phyloP scores from a whole-genome alignment of 768 basidiomycete species.

The Baorangia bicolor region DNA sequence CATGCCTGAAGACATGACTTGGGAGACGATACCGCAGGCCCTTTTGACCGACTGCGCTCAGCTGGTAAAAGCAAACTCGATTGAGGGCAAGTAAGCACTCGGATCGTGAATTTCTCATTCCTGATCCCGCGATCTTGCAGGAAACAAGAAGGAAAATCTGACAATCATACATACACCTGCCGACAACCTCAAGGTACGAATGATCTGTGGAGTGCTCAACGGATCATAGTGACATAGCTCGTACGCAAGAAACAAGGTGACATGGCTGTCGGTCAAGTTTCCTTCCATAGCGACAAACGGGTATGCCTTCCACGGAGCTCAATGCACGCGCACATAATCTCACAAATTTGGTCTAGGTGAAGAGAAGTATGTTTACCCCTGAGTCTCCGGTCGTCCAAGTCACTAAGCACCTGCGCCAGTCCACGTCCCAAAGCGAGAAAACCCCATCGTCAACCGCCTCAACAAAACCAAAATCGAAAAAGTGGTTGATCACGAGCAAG shows the following conservation, averaged over 20 bases:
- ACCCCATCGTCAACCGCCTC: constrained; percentile 85
- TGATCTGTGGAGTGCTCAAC: background rate
- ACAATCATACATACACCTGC: constrained; percentile 94
- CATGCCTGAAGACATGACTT: constrained; percentile 74
- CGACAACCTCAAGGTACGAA: constrained; percentile 81
- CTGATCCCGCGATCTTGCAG: constrained; percentile 39
- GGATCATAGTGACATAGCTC: background rate
- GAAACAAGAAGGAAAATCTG: constrained; percentile 93
- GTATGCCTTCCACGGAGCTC: constrained; percentile 38
- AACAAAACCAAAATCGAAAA: constrained; percentile 90
- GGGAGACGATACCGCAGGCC: constrained; percentile 83
- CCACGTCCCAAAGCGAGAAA: constrained; percentile 78
- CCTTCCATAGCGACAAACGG: constrained; percentile 88
- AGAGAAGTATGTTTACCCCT: constrained; percentile 53
- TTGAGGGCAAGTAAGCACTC: constrained; percentile 59
- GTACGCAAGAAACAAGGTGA: constrained; percentile 85
- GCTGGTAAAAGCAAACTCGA: constrained; percentile 96
- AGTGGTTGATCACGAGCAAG: constrained; percentile 89
- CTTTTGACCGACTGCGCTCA: constrained; percentile 87
- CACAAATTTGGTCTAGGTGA: constrained; percentile 53
- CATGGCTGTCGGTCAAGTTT: constrained; percentile 96
- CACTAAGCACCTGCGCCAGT: constrained; percentile 42
- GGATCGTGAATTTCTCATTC: background rate
- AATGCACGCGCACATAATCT: background rate
- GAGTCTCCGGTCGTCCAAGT: background rate